phyloP scores from a whole-genome alignment of 2,329 filamentous ascomycete species.

The Fusarium nelsonii region DNA sequence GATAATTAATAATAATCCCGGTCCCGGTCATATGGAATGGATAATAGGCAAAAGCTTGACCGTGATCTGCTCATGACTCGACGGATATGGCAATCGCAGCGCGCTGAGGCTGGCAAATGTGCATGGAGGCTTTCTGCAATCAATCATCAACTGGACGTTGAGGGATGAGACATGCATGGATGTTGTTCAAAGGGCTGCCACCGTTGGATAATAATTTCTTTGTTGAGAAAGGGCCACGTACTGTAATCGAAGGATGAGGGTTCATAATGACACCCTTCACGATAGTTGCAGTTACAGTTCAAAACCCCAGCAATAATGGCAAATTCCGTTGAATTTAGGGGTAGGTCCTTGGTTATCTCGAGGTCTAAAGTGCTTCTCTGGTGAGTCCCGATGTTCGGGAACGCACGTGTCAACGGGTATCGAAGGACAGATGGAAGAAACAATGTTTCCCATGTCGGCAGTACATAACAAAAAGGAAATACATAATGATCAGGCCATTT shows the following conservation, averaged over 20 bases:
- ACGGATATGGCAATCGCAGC: conserved; percentile 9
- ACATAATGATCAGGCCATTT: conserved; percentile 32
- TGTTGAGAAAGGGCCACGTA: background rate
- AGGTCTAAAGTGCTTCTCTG: background rate
- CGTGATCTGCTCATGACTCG: conserved; percentile 8
- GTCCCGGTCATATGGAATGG: background rate
- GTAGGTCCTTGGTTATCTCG: background rate
- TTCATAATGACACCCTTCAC: background rate
- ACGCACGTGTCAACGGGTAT: conserved; percentile 33
- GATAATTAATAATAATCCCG: background rate
- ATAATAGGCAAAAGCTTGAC: background rate
- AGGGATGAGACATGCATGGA: conserved; percentile 18
- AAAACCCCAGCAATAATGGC: background rate
- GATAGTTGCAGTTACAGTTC: background rate
- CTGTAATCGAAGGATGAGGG: no score
- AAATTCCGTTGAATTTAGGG: background rate
- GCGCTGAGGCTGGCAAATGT: background rate
- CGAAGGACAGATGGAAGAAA: conserved; percentile 20
- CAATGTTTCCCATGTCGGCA: conserved; percentile 18
- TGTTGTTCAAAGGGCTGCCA: background rate
- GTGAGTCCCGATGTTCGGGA: conserved; percentile 30
- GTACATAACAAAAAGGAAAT: conserved; percentile 5
- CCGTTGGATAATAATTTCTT: background rate
- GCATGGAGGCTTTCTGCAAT: conserved; percentile 10
- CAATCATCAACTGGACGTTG: background rate